phyloP scores from a whole-genome alignment of 2,329 filamentous ascomycete species.

The Aspergillus spinulosporus region DNA sequence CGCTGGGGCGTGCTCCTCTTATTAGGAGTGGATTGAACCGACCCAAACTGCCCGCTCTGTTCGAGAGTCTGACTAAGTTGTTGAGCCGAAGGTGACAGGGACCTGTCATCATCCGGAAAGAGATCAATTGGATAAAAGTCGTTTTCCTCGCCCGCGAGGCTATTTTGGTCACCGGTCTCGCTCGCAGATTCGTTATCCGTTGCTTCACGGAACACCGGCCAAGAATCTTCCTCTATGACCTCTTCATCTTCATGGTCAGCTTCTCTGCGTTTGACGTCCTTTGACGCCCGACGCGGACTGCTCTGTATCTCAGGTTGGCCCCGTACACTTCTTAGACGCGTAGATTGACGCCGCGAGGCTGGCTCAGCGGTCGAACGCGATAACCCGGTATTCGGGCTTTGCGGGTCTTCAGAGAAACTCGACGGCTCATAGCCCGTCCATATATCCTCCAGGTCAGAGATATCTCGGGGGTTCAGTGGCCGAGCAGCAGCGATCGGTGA shows the following conservation, averaged over 20 bases:
- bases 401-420: background rate
- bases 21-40: background rate
- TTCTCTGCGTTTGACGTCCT: background rate
- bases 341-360: conserved; percentile 19
- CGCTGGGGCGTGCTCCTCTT: background rate
- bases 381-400: background rate
- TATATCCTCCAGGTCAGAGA: background rate
- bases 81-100: background rate
- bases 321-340: conserved; percentile 6
- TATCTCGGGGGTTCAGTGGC: background rate
- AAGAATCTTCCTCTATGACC: background rate
- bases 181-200: background rate
- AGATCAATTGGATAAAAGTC: background rate
- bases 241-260: background rate
- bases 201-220: background rate
- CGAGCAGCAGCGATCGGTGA: background rate
- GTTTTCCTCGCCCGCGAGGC: background rate
- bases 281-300: background rate
- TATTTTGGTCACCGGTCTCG: background rate
- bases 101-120: conserved; percentile 10
- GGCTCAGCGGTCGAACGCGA: background rate
- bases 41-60: background rate
- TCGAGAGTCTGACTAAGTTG: conserved; percentile 1
- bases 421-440: background rate
- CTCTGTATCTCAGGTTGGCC: background rate